These are phyloP conservation scores for Leccinum pallidistipes DNA, from an alignment of 1,284 basidiomycete species.

Conservation along the genomic window DNA sequence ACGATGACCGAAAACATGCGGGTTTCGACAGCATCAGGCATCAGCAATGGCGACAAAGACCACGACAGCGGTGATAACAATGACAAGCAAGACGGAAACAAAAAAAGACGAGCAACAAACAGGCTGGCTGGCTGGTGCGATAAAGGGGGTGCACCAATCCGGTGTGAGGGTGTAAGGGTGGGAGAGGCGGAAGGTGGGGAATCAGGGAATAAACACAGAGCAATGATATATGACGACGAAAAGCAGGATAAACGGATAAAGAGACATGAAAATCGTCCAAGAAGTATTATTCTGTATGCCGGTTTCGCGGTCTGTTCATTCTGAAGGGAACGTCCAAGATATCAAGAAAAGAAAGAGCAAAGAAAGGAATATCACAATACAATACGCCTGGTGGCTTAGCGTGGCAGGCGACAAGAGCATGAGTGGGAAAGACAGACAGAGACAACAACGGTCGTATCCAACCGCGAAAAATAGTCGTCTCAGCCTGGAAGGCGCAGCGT, in stretches of 20 bases:
- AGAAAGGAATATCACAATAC: conserved; percentile 7
- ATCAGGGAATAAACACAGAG: conserved; percentile 6
- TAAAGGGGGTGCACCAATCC: neutral
- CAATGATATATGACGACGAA: conserved; percentile 16
- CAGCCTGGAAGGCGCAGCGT: conserved; percentile 43
- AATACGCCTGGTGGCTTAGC: conserved; percentile 12
- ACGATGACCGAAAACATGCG: neutral
- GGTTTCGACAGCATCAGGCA: neutral
- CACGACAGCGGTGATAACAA: neutral
- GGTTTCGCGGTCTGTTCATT: neutral
- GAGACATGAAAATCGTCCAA: conserved; percentile 19
- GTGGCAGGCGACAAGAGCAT: neutral
- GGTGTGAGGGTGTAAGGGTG: neutral
- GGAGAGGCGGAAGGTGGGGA: neutral
- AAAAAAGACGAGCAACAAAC: neutral
- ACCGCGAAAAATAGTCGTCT: neutral
- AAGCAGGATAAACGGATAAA: conserved; percentile 5
- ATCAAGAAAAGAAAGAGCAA: conserved; percentile 18
- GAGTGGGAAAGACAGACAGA: neutral
- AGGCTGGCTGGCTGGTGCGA: neutral
- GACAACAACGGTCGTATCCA: neutral
- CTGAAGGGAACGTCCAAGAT: conserved; percentile 27
- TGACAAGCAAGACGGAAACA: neutral
- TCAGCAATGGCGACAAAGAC: neutral
- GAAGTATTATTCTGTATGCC: conserved; percentile 22